Evolutionary conservation across 345 rosid species (phyloP), one percentile per base, ranked within the genome.

Genomic region (Luvunga scandens): DNA sequence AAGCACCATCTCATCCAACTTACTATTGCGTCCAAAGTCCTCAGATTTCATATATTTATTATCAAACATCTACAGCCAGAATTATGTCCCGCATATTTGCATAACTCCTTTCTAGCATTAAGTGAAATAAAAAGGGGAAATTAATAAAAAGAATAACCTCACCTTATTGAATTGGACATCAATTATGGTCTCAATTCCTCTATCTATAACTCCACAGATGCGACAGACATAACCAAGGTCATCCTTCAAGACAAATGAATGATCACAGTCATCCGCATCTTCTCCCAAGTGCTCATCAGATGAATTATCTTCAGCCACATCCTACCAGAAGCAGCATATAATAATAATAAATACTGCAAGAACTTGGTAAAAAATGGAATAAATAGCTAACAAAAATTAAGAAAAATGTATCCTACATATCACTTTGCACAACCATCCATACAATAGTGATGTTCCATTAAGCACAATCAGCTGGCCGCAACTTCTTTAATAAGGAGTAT

Each of bases 191-290:
- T 94, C 90, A 68, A 92, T 96, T 69, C 92, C 87, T 88, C 87
- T 88, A 36, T 87, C 81, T 69, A 94, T 84, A 42, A 94, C 89
- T 75, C 99, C 97, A 64, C 97, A 96, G 59, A 90, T 83, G 33
- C 97, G 94, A 85, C 99, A 96, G 61, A 94, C 99, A 86, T 84
- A 88, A n/a, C 99, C 99, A 59, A 96, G 78, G 66, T 96, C 99
- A 71, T 96, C 99, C 91, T 82, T 92, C 81, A 96, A 77, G 66
- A 94, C 82, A 81, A 84, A 94, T 19, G 91, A 88, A 81, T 96
- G 98, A 28, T 91, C 95, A 79, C 99, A 96, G 45, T 82, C 87
- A 53, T 88, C 89, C 13, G 78, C 93, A 70, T 79, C 91, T 69
- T 88, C 91, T 73, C 75, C 72, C 80, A 70, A 76, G 71, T 70